Evolutionary conservation across 257 asterid genomes (phyloP).

Genomic region (Nicotiana tabacum): DNA sequence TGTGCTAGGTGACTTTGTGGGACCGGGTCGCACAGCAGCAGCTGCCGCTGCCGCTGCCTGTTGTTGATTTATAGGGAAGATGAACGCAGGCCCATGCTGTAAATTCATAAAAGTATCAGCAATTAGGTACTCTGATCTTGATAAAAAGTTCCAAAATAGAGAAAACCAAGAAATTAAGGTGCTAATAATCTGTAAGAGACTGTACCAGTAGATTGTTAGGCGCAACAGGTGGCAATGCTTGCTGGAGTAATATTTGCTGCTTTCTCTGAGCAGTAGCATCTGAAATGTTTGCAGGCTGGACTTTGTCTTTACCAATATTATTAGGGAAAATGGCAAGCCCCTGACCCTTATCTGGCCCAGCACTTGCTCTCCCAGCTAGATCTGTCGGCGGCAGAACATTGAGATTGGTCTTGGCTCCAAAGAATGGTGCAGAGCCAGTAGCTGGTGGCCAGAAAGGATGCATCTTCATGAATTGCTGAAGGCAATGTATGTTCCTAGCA

Average conservation of each 20-base stretch:
- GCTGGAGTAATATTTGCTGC: constrained; percentile 80
- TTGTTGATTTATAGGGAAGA: constrained; percentile 87
- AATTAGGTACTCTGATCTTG: neutral
- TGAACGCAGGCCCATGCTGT: constrained; percentile 73
- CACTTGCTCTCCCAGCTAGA: constrained; percentile 30
- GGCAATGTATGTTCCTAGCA: constrained; percentile 65
- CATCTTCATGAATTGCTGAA: constrained; percentile 76
- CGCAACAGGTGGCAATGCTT: constrained; percentile 71
- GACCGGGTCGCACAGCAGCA: constrained; percentile 37
- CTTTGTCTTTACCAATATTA: constrained; percentile 55
- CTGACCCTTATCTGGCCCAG: constrained; percentile 47
- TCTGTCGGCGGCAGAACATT: constrained; percentile 51
- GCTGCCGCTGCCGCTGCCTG: constrained; percentile 60
- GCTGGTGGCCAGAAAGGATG: constrained; percentile 71
- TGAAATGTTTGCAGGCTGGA: constrained; percentile 34
- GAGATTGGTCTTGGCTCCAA: constrained; percentile 60
- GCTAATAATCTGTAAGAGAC: neutral
- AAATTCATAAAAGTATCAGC: neutral
- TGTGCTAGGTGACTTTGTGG: constrained; percentile 25
- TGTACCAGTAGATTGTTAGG: constrained; percentile 68
- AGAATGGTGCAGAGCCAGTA: constrained; percentile 52
- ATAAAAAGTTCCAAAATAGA: neutral
- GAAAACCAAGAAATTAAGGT: neutral
- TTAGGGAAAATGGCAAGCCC: constrained; percentile 33
- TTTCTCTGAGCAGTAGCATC: constrained; percentile 59